phyloP scores from a whole-genome alignment of 768 basidiomycete species.

The Boletus speciosus region DNA sequence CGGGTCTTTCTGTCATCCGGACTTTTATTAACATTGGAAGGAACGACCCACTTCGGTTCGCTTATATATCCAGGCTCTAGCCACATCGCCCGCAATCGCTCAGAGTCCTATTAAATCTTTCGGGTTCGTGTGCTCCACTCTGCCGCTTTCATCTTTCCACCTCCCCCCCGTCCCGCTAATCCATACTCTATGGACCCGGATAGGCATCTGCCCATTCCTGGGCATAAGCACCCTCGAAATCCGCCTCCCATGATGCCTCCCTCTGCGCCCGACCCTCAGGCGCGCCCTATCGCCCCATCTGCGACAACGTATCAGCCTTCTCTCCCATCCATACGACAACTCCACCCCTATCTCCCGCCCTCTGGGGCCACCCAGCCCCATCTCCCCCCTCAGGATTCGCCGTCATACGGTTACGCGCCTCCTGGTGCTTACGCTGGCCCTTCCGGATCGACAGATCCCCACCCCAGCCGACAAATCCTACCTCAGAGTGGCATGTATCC shows the following conservation, averaged over 20 bases:
- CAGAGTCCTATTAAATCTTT: conserved; percentile 22
- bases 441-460: conserved; percentile 29
- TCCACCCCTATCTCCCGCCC: conserved; percentile 64
- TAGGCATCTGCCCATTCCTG: conserved; percentile 34
- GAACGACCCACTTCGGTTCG: conserved; percentile 27
- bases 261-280: conserved; percentile 24
- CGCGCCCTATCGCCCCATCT: conserved; percentile 27
- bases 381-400: conserved; percentile 24
- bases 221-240: conserved; percentile 29
- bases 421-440: conserved; percentile 20
- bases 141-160: conserved; percentile 16
- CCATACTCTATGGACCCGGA: conserved; percentile 33
- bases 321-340: conserved; percentile 65
- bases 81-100: conserved; percentile 26
- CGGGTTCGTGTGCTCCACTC: conserved; percentile 24
- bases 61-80: conserved; percentile 28
- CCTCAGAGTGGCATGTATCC: conserved; percentile 23
- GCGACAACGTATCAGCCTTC: conserved; percentile 26
- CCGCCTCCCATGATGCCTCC: conserved; percentile 27
- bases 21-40: conserved; percentile 25
- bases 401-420: conserved; percentile 27
- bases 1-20: conserved; percentile 28
- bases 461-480: conserved; percentile 18
- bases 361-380: conserved; percentile 35
- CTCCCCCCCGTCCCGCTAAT: conserved; percentile 18